A percentile compares a stretch with the other conserved stretches of the same genome.
Evolutionary conservation across 768 basidiomycete genomes (phyloP).

Genomic region (Tulasnella sp.): DNA sequence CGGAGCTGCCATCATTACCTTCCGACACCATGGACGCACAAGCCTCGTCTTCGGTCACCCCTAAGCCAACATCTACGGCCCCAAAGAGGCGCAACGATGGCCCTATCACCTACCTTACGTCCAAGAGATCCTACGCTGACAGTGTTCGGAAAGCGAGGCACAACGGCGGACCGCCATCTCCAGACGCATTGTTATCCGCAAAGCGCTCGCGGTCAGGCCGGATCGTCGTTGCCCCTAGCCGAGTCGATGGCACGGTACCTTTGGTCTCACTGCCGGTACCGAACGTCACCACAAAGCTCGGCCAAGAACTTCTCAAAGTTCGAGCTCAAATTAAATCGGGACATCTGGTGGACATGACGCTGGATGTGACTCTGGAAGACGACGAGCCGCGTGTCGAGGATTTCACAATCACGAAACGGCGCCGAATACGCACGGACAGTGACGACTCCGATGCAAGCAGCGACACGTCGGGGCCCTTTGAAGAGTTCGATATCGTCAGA

Average conservation of each 20-base stretch:
- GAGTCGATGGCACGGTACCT: conserved; percentile 8
- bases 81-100: not conserved
- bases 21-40: not conserved
- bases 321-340: conserved; percentile 7
- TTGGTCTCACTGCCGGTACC: not conserved
- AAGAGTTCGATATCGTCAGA: not conserved
- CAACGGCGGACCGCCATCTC: not conserved
- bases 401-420: not conserved
- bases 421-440: not conserved
- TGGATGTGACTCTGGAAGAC: conserved; percentile 13
- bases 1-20: not conserved
- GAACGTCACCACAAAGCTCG: conserved; percentile 6
- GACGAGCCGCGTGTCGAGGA: conserved; percentile 6
- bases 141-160: not conserved
- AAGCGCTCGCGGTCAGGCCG: conserved; percentile 19
- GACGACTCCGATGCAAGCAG: not conserved
- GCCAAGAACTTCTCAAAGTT: conserved; percentile 12
- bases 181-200: not conserved
- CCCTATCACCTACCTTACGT: not conserved
- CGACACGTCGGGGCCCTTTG: not conserved
- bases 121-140: conserved; percentile 7
- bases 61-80: not conserved
- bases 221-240: conserved; percentile 3
- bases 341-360: conserved; percentile 12
- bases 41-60: not conserved